Base-by-base conservation (phyloP, 2,329 filamentous ascomycete genomes). In the Colletotrichum plurivorum region DNA sequence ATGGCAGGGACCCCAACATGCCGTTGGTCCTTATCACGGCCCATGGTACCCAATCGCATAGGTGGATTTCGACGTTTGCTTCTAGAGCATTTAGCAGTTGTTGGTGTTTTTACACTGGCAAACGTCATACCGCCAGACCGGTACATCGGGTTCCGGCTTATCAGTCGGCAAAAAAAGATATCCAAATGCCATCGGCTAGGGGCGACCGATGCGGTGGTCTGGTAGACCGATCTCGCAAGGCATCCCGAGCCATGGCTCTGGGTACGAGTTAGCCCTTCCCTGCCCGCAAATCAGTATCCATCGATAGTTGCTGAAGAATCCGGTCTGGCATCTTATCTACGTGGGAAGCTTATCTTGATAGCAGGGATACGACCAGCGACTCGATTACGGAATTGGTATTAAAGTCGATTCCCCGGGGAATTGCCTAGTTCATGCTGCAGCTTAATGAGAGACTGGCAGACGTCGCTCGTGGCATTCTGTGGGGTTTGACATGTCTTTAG, bases 141-240 rank as follows among this genome's bases (percentile, higher is more conserved):
- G 22, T 55, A 15, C 51, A 10, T 15, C 49, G 22, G 51, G 43
- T 46, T 69, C n/a, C 61, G 15, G 49, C 62, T 69, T 69, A 69
- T 69, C 62, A 61, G 51, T 48, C 49, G 43, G 49, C 45, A 55
- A 52, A 36, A 31, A 31, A 22, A 31, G 22, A 31, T n/a, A 16
- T 16, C 16, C 16, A 25, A 36, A 31, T 57, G 52, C 58, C 64
- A 22, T 63, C 41, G 45, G 53, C 60, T 31, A 31, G 54, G 60
- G 6, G 16, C 27, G 8, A 36, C 31, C 31, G 8, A 36, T n/a
- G n/a, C n/a, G 4, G 8, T 16, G 41, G 5, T 6, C 27, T 16
- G 41, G 5, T 13, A 56, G n/a, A 43, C 46, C 48, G 58, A 61
- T 36, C 22, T 61, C 31, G 58, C 41, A 54, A 22, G n/a, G 36